Evolutionary conservation across 345 rosid genomes (phyloP).

Genomic region (Melastoma malabathricum): DNA sequence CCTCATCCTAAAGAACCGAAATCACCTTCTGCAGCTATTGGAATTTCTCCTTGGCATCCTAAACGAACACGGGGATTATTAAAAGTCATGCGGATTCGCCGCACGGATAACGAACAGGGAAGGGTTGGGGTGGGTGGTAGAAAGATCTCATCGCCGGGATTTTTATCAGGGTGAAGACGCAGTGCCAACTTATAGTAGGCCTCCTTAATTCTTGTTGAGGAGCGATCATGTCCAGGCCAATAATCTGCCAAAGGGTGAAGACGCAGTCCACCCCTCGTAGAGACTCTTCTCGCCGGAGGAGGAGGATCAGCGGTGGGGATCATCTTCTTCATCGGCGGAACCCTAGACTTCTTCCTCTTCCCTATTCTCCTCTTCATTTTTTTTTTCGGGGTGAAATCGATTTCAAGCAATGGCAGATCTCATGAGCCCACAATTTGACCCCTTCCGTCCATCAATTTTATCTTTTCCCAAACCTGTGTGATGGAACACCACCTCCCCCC

Average conservation of each 20-base stretch:
- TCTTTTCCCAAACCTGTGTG: too few relatives aligned
- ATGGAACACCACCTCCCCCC: too few relatives aligned
- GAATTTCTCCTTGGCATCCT: constrained; percentile 95
- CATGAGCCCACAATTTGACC: too few relatives aligned
- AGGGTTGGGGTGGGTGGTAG: not conserved
- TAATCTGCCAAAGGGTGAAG: constrained; percentile 30
- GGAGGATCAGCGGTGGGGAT: constrained; percentile 8
- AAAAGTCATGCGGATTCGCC: not conserved
- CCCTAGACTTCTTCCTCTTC: constrained; percentile 41
- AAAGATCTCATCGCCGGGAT: constrained; percentile 69
- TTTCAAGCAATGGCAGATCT: too few relatives aligned
- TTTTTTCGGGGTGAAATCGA: too few relatives aligned
- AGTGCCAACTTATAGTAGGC: constrained; percentile 80
- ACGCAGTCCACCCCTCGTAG: too few relatives aligned
- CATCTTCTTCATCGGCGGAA: constrained; percentile 21
- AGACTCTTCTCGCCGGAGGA: constrained; percentile 27
- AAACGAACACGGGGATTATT: too few relatives aligned
- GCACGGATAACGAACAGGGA: too few relatives aligned
- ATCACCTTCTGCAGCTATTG: constrained; percentile 93
- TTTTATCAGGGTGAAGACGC: constrained; percentile 88
- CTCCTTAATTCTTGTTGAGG: constrained; percentile 78
- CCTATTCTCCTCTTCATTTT: constrained; percentile 24
- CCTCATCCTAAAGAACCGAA: constrained; percentile 77
- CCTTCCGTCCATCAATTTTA: too few relatives aligned
- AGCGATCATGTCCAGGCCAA: constrained; percentile 61